Base-by-base conservation (phyloP, 2,329 filamentous ascomycete species). In the Fonsecaea nubica region DNA sequence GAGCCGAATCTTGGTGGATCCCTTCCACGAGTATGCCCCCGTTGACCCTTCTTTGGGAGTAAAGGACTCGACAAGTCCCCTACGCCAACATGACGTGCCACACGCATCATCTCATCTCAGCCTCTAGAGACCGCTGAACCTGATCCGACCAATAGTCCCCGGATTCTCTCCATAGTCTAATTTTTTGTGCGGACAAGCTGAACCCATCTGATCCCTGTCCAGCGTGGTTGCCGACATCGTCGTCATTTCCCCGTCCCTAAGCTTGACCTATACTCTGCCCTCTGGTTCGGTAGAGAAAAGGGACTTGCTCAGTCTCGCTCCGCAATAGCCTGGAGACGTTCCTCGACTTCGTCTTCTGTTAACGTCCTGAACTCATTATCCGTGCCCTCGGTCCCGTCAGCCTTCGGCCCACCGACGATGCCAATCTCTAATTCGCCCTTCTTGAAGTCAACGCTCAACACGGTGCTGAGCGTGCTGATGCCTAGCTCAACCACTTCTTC, bases 401-500 rank as follows among this genome's bases (percentile, higher is more conserved):
- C 81, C 75, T 88, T 87, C 65, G 94, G 93, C 35, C 93, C 94
- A 72, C 95, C 95, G 62, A 97, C 95, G 76, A 99, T 93, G 70
- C 95, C 95, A 81, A 99, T 92, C 83, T 99, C 95, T 79, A 99
- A 90, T 85, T 99, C 95, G 74, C 91, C 91, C 86, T 98, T 98
- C 88, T 99, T 99, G 86, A 99, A 99, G 80, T 99, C 95, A 80
- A 98, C 96, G 81, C 94, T 97, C 71, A 99, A 86, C 67, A 99
- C 93, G 40, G 92, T 96, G 87, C 93, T 97, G 79, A 99, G 83
- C 6, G 95, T 94, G 53, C 92, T 92, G 79, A 99, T 99, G 66
- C 92, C 95, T 75, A 98, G 86, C 85, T 99, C 95, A 58, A 99
- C 94, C 57, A 99, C 95, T 68, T 99, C 95, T 80, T 97, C 92